phyloP scores from a whole-genome alignment of 371 early-diverging fungal genomes.

The Mucor indicus region DNA sequence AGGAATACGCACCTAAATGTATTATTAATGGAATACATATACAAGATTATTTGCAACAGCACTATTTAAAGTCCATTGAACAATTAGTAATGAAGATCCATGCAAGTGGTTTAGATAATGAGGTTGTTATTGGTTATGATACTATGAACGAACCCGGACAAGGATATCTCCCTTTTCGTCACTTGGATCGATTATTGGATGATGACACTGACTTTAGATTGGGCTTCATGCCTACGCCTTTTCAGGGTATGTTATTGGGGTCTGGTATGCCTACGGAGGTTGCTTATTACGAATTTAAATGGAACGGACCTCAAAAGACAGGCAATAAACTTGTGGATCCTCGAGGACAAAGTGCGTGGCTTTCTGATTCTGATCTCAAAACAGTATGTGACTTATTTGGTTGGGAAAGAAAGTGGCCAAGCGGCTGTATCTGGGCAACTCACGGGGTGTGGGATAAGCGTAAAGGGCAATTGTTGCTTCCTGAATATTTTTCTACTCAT shows the following conservation, averaged over 20 bases:
- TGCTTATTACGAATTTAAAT: conserved; percentile 54
- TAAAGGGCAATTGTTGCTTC: conserved; percentile 24
- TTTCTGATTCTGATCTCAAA: conserved; percentile 26
- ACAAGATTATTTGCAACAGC: conserved; percentile 55
- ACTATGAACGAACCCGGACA: conserved; percentile 74
- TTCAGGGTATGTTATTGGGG: conserved; percentile 65
- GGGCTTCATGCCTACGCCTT: conserved; percentile 61
- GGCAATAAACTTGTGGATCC: conserved; percentile 49
- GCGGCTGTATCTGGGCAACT: conserved; percentile 66
- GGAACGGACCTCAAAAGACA: conserved; percentile 55
- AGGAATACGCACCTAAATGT: conserved; percentile 67
- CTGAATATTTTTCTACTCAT: conserved; percentile 57
- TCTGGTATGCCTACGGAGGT: conserved; percentile 54
- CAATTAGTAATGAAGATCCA: conserved; percentile 52
- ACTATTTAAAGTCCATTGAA: conserved; percentile 48
- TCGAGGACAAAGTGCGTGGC: conserved; percentile 55
- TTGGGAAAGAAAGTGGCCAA: conserved; percentile 29
- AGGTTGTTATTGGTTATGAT: conserved; percentile 71
- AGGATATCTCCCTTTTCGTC: conserved; percentile 55
- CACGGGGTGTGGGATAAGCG: conserved; percentile 69
- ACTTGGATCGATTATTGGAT: conserved; percentile 47
- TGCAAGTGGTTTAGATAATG: conserved; percentile 42
- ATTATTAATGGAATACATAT: conserved; percentile 50
- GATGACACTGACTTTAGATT: conserved; percentile 51
- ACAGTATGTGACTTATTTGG: conserved; percentile 1